phyloP scores from a whole-genome alignment of 148 eudicot genomes.

The Diospyros kaki region DNA sequence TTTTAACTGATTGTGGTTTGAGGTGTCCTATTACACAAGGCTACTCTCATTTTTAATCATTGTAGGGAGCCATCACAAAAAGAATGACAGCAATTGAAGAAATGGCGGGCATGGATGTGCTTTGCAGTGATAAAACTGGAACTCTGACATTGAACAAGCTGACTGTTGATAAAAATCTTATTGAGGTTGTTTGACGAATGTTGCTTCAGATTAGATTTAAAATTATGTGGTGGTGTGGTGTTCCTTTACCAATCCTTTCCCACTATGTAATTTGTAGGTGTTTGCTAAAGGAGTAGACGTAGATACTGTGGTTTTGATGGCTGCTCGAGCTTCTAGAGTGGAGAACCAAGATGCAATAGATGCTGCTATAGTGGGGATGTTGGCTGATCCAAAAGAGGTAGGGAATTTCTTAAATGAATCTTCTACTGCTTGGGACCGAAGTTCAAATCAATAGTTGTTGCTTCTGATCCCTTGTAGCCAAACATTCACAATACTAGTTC shows the following conservation, averaged over 20 bases:
- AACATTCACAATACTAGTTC: background rate
- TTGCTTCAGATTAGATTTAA: background rate
- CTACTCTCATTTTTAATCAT: background rate
- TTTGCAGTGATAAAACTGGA: constrained; percentile 49
- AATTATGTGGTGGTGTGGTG: background rate
- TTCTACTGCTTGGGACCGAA: background rate
- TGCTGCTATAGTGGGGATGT: constrained; percentile 47
- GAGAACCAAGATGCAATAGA: constrained; percentile 71
- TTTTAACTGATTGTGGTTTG: background rate
- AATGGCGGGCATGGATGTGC: constrained; percentile 55
- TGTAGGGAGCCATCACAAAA: constrained; percentile 47
- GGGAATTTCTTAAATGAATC: background rate
- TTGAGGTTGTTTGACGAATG: constrained; percentile 26
- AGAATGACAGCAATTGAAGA: constrained; percentile 50
- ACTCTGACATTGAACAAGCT: constrained; percentile 43
- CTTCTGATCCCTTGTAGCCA: background rate
- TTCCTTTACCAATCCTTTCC: background rate
- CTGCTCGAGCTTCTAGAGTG: constrained; percentile 62
- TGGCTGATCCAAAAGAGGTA: constrained; percentile 57
- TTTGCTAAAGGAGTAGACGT: constrained; percentile 45
- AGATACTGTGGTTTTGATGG: constrained; percentile 56
- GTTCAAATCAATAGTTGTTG: background rate
- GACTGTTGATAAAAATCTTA: constrained; percentile 39
- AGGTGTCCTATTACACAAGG: background rate
- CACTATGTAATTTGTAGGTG: constrained; percentile 20